Evolutionary conservation across 306 rosid species (phyloP), one percentile per base, ranked within the genome.

Genomic region (Pterocarpus santalinus): DNA sequence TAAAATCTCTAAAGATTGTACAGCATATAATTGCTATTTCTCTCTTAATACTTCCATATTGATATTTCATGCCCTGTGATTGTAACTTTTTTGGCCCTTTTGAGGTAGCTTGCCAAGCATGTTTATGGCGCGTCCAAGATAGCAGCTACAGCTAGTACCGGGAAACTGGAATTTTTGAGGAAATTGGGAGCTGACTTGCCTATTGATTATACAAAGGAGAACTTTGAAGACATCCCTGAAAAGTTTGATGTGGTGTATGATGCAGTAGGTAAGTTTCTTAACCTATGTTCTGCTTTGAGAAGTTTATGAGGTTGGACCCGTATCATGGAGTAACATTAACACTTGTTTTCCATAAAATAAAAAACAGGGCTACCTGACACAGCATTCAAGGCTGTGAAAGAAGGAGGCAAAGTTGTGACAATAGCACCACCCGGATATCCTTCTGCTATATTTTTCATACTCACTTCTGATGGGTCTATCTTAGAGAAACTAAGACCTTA

Each of bases 181-280:
- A 83, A 79, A 35, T 81, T 92, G 83, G 97, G 94, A 67, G 90
- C 83, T 83, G 97, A 92, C 83, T 77, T 70, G 68, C 82, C 91
- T 28, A 89, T 91, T 47, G 97, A 92, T 77, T 92, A 92, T 68
- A 88, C 95, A 61, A 91, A 88, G 79, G 87, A 86, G 69, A 92
- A 88, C 30, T 78, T 70, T 17, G 94, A 91, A 69, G 94, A 92
- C 17, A 65, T 91, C 5, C 84, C 90, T 2, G 97, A 89, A 77
- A 92, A 92, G 79, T 91, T 85, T 57, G 95, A 91, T 76, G 80
- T 92, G 3, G 83, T 76, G 44, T 76, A 35, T 51, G 85, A 82
- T 39, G 41, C 85, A 76, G 82, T 82, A 13, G 85, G 82, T 82
- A 1, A 69, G 85, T 22, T 8, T 70, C 16, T 17, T 12, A 44